Evolutionary conservation across 2,329 filamentous ascomycete species (phyloP), one percentile per base, ranked within the genome.

Genomic region (Hypoxylon sp.): DNA sequence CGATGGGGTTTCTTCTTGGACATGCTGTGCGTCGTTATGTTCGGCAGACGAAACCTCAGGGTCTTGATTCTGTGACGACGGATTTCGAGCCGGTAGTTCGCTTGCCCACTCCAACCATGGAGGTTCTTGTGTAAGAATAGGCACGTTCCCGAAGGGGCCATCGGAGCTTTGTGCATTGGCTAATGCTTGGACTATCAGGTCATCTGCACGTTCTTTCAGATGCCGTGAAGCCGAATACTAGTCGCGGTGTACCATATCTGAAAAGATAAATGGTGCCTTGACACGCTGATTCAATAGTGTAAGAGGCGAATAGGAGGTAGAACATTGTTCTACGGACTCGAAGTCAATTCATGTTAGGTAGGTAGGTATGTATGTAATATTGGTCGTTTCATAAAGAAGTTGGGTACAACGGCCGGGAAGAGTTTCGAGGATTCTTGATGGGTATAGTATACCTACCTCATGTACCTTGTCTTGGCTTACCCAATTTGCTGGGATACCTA

Each of bases 401-500:
- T 34, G 32, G 6, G 2, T 34, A 34, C 11, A 34, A 13, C 15
- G 32, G 32, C 11, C 10, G 32, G 32, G 11, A 34, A 15, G 13
- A 15, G 32, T 34, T 34, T 26, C 24, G 7, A 26, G 24, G 32
- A 34, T 34, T 15, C 10, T 15, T 2, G 4, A 15, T 34, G 11
- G 17, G 39, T 3, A 20, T 6, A 41, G 11, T 2, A 4, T 20
- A 19, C 19, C 39, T 11, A n/a, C n/a, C n/a, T n/a, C n/a, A n/a
- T n/a, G n/a, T 43, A 43, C 39, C 39, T 43, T 43, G 39, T 43
- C 8, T 43, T 20, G 19, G 20, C 39, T 11, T 43, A 43, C 17
- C 19, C 10, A n/a, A 20, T 17, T 20, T 20, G 7, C 7, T 43
- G 19, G 37, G 17, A 34, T 34, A 34, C 32, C 32, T 34, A 34